These are phyloP conservation scores for Sordaria brevicollis DNA, from an alignment of 495 filamentous ascomycete species.

Conservation along the genomic window DNA sequence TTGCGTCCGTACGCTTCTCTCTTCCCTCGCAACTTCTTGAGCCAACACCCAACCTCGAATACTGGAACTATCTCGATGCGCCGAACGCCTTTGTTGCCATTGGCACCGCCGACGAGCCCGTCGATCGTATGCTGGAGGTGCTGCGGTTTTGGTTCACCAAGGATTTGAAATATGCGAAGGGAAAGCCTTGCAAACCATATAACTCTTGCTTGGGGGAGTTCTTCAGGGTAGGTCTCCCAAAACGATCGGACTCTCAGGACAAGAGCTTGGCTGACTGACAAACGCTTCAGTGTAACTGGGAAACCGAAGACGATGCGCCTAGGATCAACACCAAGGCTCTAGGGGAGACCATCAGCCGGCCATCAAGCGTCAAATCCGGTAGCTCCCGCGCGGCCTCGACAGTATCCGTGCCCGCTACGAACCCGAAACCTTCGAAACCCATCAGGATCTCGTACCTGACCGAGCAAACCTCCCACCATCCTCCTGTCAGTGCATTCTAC, in stretches of 20 bases:
- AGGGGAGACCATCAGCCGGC: constrained; percentile 16
- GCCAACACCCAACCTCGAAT: constrained; percentile 92
- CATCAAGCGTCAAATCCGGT: constrained; percentile 28
- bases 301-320: constrained; percentile 60
- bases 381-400: constrained; percentile 29
- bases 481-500: constrained; percentile 92
- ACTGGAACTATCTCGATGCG: constrained; percentile 96
- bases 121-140: constrained; percentile 88
- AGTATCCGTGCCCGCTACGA: constrained; percentile 32
- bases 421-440: constrained; percentile 34
- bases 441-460: constrained; percentile 85
- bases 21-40: constrained; percentile 91
- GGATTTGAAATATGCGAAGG: constrained; percentile 97
- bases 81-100: constrained; percentile 95
- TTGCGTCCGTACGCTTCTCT: constrained; percentile 91
- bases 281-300: constrained; percentile 71
- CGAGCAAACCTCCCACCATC: constrained; percentile 97
- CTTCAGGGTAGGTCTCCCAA: constrained; percentile 58
- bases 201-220: constrained; percentile 97
- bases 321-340: constrained; percentile 34
- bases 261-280: constrained; percentile 5
- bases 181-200: constrained; percentile 97
- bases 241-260: background rate
- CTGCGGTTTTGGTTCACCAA: constrained; percentile 98
- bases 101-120: constrained; percentile 80